Percentiles rank a stretch among this genome's conserved stretches.
Conservation (phyloP, 768 basidiomycete genomes). For the Pholiota conissans region DNA sequence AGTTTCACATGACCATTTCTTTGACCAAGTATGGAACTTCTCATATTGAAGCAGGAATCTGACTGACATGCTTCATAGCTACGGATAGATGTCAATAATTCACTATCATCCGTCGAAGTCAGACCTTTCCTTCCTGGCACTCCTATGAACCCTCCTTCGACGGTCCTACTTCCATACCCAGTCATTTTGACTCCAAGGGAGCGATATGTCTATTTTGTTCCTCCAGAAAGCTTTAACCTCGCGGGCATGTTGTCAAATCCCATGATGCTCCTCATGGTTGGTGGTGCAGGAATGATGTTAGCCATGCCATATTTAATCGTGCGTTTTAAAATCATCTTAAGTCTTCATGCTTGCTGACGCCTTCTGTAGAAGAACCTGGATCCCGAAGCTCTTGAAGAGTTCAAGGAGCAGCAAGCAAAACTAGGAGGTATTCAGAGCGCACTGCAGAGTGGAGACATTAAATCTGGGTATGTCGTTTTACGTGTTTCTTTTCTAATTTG, state of each 20-base stretch:
- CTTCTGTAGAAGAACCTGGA: conserved; percentile 71
- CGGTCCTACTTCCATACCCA: conserved; percentile 60
- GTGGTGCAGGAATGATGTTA: conserved; percentile 66
- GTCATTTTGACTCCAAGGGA: conserved; percentile 54
- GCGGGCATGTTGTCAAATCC: conserved; percentile 78
- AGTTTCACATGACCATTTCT: conserved; percentile 60
- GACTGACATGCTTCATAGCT: conserved; percentile 40
- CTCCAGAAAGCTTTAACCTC: conserved; percentile 72
- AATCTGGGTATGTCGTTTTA: conserved; percentile 44
- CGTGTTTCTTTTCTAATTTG: not conserved
- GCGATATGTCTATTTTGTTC: conserved; percentile 64
- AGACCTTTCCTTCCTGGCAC: conserved; percentile 70
- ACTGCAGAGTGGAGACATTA: conserved; percentile 57
- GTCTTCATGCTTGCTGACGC: conserved; percentile 10
- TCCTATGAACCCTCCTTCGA: conserved; percentile 58
- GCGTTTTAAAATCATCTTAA: conserved; percentile 10
- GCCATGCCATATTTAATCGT: conserved; percentile 80
- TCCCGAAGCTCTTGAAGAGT: conserved; percentile 64
- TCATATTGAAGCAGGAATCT: not conserved
- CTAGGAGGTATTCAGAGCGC: conserved; percentile 55
- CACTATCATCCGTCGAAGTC: conserved; percentile 39
- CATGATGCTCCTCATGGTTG: conserved; percentile 80
- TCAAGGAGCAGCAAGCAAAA: conserved; percentile 61
- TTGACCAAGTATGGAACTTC: conserved; percentile 59
- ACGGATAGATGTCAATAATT: conserved; percentile 61